Evolutionary conservation across 2,329 filamentous ascomycete species (phyloP), one percentile per base, ranked within the genome.

Genomic region (Tolypocladium amazonense): DNA sequence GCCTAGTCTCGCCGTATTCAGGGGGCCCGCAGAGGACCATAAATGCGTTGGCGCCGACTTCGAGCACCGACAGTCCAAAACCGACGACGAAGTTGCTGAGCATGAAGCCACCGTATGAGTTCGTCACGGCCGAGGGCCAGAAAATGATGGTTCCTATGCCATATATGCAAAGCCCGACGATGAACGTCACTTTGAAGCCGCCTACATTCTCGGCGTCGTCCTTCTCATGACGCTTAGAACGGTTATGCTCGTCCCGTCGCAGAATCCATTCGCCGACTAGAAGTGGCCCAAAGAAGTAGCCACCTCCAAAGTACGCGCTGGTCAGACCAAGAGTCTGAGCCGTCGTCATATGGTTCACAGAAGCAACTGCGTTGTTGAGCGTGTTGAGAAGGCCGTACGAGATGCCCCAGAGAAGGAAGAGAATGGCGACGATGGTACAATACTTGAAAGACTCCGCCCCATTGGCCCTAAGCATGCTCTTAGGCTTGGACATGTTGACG

Each of bases 351-450:
- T 81, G 67, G 18, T 86, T 81, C 7, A 90, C 81, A 15, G 73
- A 69, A 41, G 87, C 84, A 58, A 91, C 86, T 30, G 85, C 84
- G 25, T 80, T 81, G 70, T 96, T 96, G 35, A 97, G 81, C 0
- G 87, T 88, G 67, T 94, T 91, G 7, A 96, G 78, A 2, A 96
- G 80, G 0, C 92, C 92, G 66, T 96, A 96, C 0, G 91, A 92
- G 60, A 96, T 88, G 0, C 92, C 92, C 92, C 91, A 96, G 3
- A 96, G 77, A 64, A 96, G 86, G 74, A 96, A 96, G 0, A 96
- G 77, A 8, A 92, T 81, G 1, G 89, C 90, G 27, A 95, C 90
- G 63, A 90, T 78, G 20, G 82, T 80, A 67, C 89, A 87, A 63
- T 90, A 90, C 63, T 86, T 88, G 64, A 89, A 75, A 0, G 87